phyloP scores from a whole-genome alignment of 1,139 yeast genomes.

The Candida dubliniensis region DNA sequence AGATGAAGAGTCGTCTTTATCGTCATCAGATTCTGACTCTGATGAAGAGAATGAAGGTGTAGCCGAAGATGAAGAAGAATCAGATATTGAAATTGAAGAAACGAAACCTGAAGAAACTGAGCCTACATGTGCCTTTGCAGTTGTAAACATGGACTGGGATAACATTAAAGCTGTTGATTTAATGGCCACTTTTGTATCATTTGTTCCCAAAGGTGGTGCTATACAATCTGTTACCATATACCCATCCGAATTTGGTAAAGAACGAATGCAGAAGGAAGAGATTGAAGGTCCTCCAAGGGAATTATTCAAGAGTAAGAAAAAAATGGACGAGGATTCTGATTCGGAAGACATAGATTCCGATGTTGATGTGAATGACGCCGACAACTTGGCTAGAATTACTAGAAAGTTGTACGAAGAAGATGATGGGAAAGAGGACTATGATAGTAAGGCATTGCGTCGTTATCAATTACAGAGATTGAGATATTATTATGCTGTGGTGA shows the following conservation, averaged over 20 bases:
- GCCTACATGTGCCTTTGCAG: conserved; percentile 80
- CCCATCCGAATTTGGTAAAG: conserved; percentile 93
- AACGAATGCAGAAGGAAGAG: conserved; percentile 88
- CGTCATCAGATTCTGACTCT: conserved; percentile 32
- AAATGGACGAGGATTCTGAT: conserved; percentile 21
- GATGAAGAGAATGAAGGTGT: conserved; percentile 27
- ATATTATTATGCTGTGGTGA: conserved; percentile 91
- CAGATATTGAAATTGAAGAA: conserved; percentile 57
- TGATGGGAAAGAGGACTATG: conserved; percentile 71
- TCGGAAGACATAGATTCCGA: conserved; percentile 51
- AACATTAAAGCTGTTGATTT: conserved; percentile 81
- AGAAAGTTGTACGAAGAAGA: conserved; percentile 70
- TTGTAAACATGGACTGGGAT: conserved; percentile 97
- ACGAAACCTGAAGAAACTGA: conserved; percentile 79
- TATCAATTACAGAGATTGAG: conserved; percentile 86
- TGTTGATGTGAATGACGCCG: conserved; percentile 41
- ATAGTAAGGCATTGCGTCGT: conserved; percentile 66
- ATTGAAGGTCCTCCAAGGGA: conserved; percentile 91
- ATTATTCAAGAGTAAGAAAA: conserved; percentile 53
- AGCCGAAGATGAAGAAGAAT: conserved; percentile 42
- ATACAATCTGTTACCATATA: conserved; percentile 73
- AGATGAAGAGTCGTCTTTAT: conserved; percentile 23
- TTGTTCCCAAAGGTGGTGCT: conserved; percentile 75
- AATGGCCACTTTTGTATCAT: conserved; percentile 86
- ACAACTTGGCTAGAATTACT: conserved; percentile 52